Percentiles rank a stretch among this genome's conserved stretches.
Evolutionary conservation across 306 rosid genomes (phyloP).

Genomic region (Astragalus glycyphyllos): DNA sequence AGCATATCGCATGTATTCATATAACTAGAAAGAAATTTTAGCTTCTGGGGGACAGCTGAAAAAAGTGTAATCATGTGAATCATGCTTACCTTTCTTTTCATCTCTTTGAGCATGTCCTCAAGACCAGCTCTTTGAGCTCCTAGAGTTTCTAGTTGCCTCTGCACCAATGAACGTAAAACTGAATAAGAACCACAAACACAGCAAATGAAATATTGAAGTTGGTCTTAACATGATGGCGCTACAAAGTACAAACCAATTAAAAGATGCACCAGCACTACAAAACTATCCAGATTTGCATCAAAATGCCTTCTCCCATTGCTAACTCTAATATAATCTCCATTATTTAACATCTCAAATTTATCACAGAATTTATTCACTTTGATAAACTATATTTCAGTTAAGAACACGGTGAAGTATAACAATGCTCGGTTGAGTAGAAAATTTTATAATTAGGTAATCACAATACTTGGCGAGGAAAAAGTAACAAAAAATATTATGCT

Average conservation of each 20-base stretch:
- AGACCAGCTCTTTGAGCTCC: constrained; percentile 99
- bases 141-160: constrained; percentile 97
- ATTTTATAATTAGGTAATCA: constrained; percentile 4
- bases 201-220: constrained; percentile 1
- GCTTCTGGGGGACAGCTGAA: constrained; percentile 21
- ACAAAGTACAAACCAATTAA: constrained; percentile 20
- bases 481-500: not conserved
- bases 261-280: not conserved
- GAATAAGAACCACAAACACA: constrained; percentile 36
- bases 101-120: constrained; percentile 99
- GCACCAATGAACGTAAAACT: constrained; percentile 53
- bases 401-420: not conserved
- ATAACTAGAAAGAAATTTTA: constrained; percentile 16
- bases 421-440: constrained; percentile 11
- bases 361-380: constrained; percentile 17
- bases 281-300: not conserved
- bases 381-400: not conserved
- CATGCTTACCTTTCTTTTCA: constrained; percentile 88
- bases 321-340: constrained; percentile 13
- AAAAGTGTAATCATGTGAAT: not conserved
- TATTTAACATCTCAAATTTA: constrained; percentile 31
- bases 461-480: not conserved
- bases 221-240: constrained; percentile 17
- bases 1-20: not conserved
- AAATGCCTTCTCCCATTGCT: constrained; percentile 11